Base-by-base conservation (phyloP, 768 basidiomycete species). In the Naganishia antarctica region DNA sequence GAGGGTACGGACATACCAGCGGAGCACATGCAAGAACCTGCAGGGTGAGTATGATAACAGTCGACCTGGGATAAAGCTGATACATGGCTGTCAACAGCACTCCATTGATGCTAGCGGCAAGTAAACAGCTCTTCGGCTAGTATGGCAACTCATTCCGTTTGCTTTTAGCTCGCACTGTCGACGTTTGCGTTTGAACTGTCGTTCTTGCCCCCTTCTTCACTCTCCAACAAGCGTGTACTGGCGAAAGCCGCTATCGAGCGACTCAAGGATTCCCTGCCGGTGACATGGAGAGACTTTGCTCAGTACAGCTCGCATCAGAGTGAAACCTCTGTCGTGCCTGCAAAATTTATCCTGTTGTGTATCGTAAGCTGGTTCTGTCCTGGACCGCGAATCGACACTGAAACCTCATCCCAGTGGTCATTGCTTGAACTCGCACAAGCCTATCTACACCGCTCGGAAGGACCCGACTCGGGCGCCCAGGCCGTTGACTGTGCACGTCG, bases 181-280 rank as follows among this genome's bases (percentile, higher is more conserved):
- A 57, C 53, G 11, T 57, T 40, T 26, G 53, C 53, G 21, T 57
- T 23, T n/a, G 53, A 57, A 41, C 53, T 57, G 32, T 34, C 32
- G 15, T 57, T 57, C 37, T 18, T 26, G 23, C 37, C 32, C n/a
- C n/a, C 53, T 1, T 32, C 32, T 12, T 37, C 53, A 13, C 37
- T 57, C 34, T 32, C 34, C 23, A 29, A 37, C 21, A 57, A 57
- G 15, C 21, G 15, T 1, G 23, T 9, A 2, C 21, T 37, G 11
- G 21, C 53, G 4, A 40, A 29, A 37, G 34, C 18, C 23, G 37
- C 34, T 25, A n/a, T 57, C 37, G 53, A 23, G 21, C 53, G 53
- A 25, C 23, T 57, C 34, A 57, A 57, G 23, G 37, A 21, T 3
- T 37, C 53, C 37, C 37, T 57, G 53, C 53, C 53, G 23, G 34